phyloP scores from a whole-genome alignment of 164 flowering plant species.

The Tetracentron sinense region DNA sequence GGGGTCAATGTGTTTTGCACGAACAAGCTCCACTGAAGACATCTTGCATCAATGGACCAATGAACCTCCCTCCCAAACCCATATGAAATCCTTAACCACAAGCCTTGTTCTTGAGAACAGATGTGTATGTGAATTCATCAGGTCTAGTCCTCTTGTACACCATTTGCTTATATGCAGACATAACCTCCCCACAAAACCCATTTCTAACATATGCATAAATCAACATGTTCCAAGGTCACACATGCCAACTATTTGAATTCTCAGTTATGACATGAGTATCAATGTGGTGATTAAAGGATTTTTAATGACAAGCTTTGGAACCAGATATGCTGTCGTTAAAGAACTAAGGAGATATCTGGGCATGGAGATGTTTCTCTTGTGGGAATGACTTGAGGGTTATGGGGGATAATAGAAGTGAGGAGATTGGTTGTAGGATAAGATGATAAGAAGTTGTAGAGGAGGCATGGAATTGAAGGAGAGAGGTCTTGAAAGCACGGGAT shows the following conservation, averaged over 20 bases:
- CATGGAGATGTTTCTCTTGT: slow-evolving; percentile 49
- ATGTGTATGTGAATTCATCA: no score
- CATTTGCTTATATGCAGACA: no score
- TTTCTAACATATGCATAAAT: no score
- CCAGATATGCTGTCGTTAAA: slow-evolving; percentile 31
- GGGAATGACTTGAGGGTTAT: slow-evolving; percentile 22
- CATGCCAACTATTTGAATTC: slow-evolving; percentile 21
- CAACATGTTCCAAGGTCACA: slow-evolving; percentile 53
- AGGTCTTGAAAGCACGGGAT: slow-evolving; percentile 31
- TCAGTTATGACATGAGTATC: slow-evolving; percentile 36
- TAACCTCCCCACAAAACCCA: no score
- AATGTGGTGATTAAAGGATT: slow-evolving; percentile 21
- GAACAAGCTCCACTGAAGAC: no score
- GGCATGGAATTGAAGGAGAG: slow-evolving; percentile 27
- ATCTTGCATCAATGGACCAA: no score
- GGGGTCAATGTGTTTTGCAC: no score
- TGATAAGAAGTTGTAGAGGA: slow-evolving; percentile 12
- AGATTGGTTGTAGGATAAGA: slow-evolving; percentile 23
- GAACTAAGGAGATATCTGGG: slow-evolving; percentile 33
- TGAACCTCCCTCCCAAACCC: no score
- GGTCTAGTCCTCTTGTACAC: no score
- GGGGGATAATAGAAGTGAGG: slow-evolving; percentile 38
- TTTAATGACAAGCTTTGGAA: slow-evolving; percentile 45
- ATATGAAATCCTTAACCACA: no score
- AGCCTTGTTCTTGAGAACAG: no score